Evolutionary conservation across 257 asterid species (phyloP), one percentile per base, ranked within the genome.

Genomic region (Echites panduratus): DNA sequence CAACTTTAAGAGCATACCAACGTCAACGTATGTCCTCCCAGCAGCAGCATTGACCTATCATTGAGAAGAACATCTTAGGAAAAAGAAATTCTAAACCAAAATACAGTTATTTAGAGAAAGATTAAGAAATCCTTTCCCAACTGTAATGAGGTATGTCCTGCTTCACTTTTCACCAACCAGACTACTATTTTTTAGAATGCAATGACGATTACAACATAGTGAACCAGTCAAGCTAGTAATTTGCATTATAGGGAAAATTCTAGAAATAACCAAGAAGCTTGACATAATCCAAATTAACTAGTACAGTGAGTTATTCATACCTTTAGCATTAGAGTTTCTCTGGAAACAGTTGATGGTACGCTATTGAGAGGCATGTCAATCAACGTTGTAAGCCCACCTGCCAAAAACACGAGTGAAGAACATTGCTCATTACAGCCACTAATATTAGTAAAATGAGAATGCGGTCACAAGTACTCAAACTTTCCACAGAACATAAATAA

Each of bases 361-460:
- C 87, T 91, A 79, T 95, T 95, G 75, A 95, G 89, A 73, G 99
- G 99, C 99, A 95, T 95, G 80, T 95, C 99, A 72, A 95, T 80
- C 86, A 95, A 79, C 67, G 97, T 95, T 12, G 99, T 92, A 77
- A 95, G 78, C 66, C 99, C 99, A 78, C 99, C 99, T 92, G 89
- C 38, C 38, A 48, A 70, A 45, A 35, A 35, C 73, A 79, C 35
- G 10, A n/a, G 43, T 14, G 49, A 27, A 66, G 66, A 16, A 29
- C 58, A 67, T 59, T 67, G 52, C 53, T 26, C 19, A 43, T 3
- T 26, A 9, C 44, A 56, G 11, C 27, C 13, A 12, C 65, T 24
- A 22, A 13, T 13, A 12, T 22, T 49, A 56, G 54, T 16, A 7
- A 49, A 19, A 24, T 61, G 48, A 47, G 27, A 19, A 26, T 27